Base-by-base conservation (phyloP, 805 yeast genomes). In the Teunomyces pallodes region DNA sequence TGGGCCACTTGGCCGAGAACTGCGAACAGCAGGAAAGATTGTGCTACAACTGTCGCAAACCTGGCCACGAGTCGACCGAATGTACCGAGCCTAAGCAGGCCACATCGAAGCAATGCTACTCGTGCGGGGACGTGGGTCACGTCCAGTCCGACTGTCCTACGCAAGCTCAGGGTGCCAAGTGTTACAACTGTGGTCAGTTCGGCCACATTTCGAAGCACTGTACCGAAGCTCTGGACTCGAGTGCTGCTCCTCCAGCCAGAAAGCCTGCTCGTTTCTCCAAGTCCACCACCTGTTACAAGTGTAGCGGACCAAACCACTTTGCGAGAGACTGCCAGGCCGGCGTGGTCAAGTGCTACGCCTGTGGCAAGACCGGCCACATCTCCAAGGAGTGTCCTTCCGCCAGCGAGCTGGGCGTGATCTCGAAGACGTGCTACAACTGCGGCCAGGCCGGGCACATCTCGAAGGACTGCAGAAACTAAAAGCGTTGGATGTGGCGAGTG, bases 241-340 rank as follows among this genome's bases (percentile, higher is more conserved):
- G 52, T 36, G 46, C 61, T 20, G 56, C 61, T 46, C 54, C 62
- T 42, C 35, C 63, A 48, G 49, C 54, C 53, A 48, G 52, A 54
- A 46, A 50, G 44, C 50, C 55, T 38, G 59, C 58, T 32, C 56
- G 54, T 47, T 47, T 53, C 51, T 50, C 49, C 52, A 49, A 63
- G 62, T 12, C 72, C 51, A 73, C 85, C 53, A 80, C 88, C 50
- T 88, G 96, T 73, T 87, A 86, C 84, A 88, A 85, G 73, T 88
- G 96, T 69, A 95, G 95, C 64, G 94, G 92, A 55, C 90, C 94
- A 65, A 88, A 88, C 82, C 96, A 90, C 70, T 86, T 84, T 73
- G 96, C 96, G 56, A 86, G 88, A 75, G 96, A 89, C 70, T 89
- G 96, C 73, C 86, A 83, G 67, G 84, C 83, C 58, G 79, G 82